Evolutionary conservation across 768 basidiomycete genomes (phyloP), one percentile per base, ranked within the genome.

Genomic region (Boletales sp.): DNA sequence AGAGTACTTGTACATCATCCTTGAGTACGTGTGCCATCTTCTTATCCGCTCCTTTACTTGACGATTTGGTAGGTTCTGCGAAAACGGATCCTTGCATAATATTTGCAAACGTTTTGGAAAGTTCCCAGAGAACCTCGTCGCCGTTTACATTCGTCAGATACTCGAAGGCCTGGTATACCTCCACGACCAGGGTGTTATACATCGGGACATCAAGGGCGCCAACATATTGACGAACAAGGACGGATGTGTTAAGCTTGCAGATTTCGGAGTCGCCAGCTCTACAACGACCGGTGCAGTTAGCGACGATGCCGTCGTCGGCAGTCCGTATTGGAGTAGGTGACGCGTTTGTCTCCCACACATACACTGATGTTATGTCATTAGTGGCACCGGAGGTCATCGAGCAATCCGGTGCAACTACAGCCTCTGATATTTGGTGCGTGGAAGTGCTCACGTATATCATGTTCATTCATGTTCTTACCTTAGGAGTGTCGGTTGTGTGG

Each of bases 301-400:
- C 40, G 91, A 96, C 65, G 89, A 87, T 60, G 90, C 92, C 11
- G 95, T 99, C 2, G 95, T 98, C 37, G 95, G 95, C 7, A 94
- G 91, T 62, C 95, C 95, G 5, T 99, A 99, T 65, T 99, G 95
- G 95, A 99, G 90, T 93, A 68, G 57, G 86, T 79, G 3, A 46
- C 37, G 32, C 45, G 41, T 47, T 41, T 13, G 25, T 28, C 40
- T 46, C 36, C 51, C 17, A 32, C 36, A 48, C 17, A 44, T 15
- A 30, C 25, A 44, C 41, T 61, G 46, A 51, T 40, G 15, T 41
- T 11, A 7, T 45, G 43, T 47, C 35, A 44, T 54, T 41, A 90
- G 89, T 99, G 96, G 94, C 96, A 9, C 96, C 96, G 2, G 96
- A 99, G 70, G 91, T 99, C 41, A 97, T 99, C 50, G 96, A 99